Conservation (phyloP, 1,284 basidiomycete species). For the Limonomyces culmigenus region DNA sequence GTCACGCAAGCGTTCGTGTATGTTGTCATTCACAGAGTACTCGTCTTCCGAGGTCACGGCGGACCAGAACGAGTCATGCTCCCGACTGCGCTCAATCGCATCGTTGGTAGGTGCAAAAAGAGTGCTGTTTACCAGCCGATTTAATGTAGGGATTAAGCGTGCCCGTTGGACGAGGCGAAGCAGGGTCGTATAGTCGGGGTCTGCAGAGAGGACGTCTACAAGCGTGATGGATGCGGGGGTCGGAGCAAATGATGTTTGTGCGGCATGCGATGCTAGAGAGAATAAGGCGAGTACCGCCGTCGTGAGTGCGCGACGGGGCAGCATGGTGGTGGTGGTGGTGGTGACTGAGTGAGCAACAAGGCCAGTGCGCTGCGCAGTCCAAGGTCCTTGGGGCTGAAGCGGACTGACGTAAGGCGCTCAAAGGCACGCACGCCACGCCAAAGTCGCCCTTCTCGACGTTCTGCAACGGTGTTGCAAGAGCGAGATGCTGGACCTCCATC, state of each 20-base stretch:
- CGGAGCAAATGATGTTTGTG: too few species aligned
- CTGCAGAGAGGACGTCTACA: slow-evolving; percentile 62
- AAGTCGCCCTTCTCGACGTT: too few species aligned
- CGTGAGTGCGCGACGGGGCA: background rate
- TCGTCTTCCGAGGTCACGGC: slow-evolving; percentile 21
- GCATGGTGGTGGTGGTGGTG: background rate
- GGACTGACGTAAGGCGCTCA: too few species aligned
- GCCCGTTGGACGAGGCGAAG: slow-evolving; percentile 73
- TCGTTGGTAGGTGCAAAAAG: slow-evolving; percentile 93
- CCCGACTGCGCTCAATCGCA: slow-evolving; percentile 46
- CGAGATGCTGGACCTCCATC: too few species aligned
- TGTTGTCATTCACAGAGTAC: slow-evolving; percentile 49
- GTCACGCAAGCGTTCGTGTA: slow-evolving; percentile 73
- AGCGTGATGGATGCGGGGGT: slow-evolving; percentile 35
- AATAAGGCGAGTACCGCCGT: background rate
- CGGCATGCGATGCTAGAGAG: background rate
- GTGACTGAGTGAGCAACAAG: too few species aligned
- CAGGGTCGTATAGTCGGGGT: slow-evolving; percentile 69
- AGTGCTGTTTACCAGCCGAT: slow-evolving; percentile 68
- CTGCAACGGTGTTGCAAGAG: too few species aligned
- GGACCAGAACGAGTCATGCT: slow-evolving; percentile 29
- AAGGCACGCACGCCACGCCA: too few species aligned
- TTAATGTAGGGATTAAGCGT: slow-evolving; percentile 83
- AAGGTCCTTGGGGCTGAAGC: too few species aligned
- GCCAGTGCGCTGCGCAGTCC: too few species aligned